Evolutionary conservation across 352 stramenopile genomes (phyloP).

Genomic region (Blastocystis sp.): DNA sequence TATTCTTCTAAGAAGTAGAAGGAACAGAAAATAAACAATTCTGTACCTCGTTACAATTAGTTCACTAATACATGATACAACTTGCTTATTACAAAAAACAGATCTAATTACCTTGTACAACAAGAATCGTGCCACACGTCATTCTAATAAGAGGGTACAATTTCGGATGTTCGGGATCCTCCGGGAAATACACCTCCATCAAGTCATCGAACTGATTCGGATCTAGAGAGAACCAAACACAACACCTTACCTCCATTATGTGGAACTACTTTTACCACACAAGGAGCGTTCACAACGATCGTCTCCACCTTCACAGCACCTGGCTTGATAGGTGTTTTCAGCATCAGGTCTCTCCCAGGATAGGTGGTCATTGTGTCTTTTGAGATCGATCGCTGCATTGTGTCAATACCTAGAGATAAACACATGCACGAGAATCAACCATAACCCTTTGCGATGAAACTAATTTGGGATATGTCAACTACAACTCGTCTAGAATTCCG

Average conservation of each 20-base stretch:
- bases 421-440: background rate
- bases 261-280: constrained; percentile 38
- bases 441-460: background rate
- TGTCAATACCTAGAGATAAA: background rate
- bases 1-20: background rate
- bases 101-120: background rate
- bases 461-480: background rate
- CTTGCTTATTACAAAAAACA: background rate
- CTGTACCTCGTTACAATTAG: background rate
- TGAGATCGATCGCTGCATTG: background rate
- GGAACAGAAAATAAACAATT: background rate
- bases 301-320: background rate
- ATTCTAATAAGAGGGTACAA: constrained; percentile 13
- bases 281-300: constrained; percentile 14
- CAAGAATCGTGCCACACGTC: constrained; percentile 29
- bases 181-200: constrained; percentile 2
- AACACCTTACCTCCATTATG: background rate
- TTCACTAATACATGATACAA: too few relatives aligned
- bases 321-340: background rate
- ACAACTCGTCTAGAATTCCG: background rate
- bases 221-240: background rate
- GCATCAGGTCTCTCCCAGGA: too few relatives aligned
- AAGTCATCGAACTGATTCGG: constrained; percentile 13
- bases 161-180: background rate
- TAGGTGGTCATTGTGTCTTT: background rate